A percentile compares a stretch with the other conserved stretches of the same genome.
Conservation (phyloP, 176 grass and related monocot genomes). For the Pontederia paniculata region DNA sequence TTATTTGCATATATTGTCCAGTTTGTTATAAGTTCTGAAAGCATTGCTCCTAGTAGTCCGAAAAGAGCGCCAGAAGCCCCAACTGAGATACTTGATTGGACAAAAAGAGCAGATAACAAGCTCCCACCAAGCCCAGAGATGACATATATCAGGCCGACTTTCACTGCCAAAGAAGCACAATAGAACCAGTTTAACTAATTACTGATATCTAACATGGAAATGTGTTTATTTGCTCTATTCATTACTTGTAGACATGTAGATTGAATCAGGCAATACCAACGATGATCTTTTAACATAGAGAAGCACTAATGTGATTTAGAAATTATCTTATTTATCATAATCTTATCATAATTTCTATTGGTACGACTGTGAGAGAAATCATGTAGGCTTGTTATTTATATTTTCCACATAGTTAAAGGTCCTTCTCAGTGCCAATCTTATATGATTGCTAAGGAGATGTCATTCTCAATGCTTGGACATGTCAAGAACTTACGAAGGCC, state of each 20-base stretch:
- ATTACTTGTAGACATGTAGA: background rate
- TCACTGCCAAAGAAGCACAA: slow-evolving; percentile 38
- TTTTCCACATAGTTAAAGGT: no score
- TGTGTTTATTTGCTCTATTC: no score
- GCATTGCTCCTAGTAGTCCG: slow-evolving; percentile 84
- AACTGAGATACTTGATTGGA: slow-evolving; percentile 75
- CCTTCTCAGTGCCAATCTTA: no score
- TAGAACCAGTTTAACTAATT: background rate
- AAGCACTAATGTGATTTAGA: no score
- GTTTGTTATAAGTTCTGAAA: slow-evolving; percentile 96
- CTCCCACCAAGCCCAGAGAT: slow-evolving; percentile 84
- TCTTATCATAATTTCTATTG: no score
- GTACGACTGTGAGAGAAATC: no score
- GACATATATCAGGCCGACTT: slow-evolving; percentile 73
- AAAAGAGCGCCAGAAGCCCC: slow-evolving; percentile 96
- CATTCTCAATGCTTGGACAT: no score
- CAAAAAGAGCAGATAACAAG: slow-evolving; percentile 81
- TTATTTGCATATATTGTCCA: slow-evolving; percentile 98
- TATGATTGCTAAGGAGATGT: no score
- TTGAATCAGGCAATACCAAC: background rate
- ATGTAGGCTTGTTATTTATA: no score
- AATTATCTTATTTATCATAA: no score
- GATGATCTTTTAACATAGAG: background rate
- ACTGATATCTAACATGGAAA: background rate
- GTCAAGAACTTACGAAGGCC: no score